phyloP scores from a whole-genome alignment of 768 basidiomycete genomes.

The Hygrocybe punicea region DNA sequence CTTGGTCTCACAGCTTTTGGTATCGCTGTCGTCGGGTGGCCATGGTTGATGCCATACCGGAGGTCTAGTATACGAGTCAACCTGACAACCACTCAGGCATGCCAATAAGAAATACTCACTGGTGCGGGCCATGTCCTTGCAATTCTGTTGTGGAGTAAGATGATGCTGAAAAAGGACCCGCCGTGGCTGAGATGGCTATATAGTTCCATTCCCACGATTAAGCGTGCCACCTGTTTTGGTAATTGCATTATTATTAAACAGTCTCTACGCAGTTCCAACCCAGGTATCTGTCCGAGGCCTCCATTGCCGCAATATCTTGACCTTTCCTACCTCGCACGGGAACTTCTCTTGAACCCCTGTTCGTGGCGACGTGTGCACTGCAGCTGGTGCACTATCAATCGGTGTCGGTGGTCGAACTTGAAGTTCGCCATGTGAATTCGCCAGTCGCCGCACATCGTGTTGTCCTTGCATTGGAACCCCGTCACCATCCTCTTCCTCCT shows the following conservation, averaged over 20 bases:
- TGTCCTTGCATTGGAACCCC: constrained; percentile 26
- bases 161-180: constrained; percentile 34
- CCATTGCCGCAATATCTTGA: constrained; percentile 54
- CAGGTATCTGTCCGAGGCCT: constrained; percentile 30
- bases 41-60: constrained; percentile 81
- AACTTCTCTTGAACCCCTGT: constrained; percentile 42
- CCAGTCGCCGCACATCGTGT: constrained; percentile 23
- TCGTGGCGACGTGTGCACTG: constrained; percentile 50
- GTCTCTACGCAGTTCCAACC: constrained; percentile 39
- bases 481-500: constrained; percentile 54
- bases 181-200: not conserved
- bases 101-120: constrained; percentile 47
- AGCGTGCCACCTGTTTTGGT: not conserved
- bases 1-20: constrained; percentile 71
- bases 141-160: constrained; percentile 45
- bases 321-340: constrained; percentile 37
- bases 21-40: constrained; percentile 85
- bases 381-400: constrained; percentile 40
- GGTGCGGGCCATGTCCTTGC: constrained; percentile 70
- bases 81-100: not conserved
- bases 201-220: not conserved
- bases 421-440: constrained; percentile 16
- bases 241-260: constrained; percentile 6
- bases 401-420: constrained; percentile 37
- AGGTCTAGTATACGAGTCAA: constrained; percentile 52